Conservation (phyloP, 176 grass and related monocot species). For the Paspalum notatum region DNA sequence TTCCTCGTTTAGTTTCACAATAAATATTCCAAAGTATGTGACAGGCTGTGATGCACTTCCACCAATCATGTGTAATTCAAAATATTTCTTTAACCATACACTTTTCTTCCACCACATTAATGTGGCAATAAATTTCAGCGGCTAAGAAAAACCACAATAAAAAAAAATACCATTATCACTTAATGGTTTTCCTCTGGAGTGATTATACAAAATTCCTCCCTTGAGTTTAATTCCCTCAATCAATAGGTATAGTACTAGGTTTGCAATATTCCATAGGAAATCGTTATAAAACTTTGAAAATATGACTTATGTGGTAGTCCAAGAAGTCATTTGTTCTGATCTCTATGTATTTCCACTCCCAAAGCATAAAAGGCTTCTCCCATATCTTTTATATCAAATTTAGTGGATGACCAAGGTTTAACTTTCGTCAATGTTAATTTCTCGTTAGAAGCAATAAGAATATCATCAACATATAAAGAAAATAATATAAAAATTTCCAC, state of each 20-base stretch:
- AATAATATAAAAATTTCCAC: not conserved
- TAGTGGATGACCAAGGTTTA: not conserved
- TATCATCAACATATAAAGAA: constrained; percentile 6
- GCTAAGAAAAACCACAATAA: no score
- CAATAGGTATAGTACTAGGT: not conserved
- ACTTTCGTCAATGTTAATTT: not conserved
- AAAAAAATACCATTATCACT: not conserved
- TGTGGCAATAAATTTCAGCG: no score
- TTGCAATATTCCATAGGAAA: not conserved
- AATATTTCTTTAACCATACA: no score
- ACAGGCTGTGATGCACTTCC: no score
- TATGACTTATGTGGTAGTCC: not conserved
- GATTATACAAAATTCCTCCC: not conserved
- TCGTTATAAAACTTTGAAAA: not conserved
- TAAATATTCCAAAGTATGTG: no score
- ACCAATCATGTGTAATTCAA: no score
- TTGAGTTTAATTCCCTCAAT: not conserved
- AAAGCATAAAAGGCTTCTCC: not conserved
- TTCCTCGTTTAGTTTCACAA: no score
- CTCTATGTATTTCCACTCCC: constrained; percentile 4
- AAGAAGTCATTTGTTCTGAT: not conserved
- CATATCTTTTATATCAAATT: not conserved
- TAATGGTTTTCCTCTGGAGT: not conserved
- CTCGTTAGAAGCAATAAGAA: not conserved
- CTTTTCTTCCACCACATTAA: no score